phyloP scores from a whole-genome alignment of 768 basidiomycete genomes.

The Tephrocybe sp. region DNA sequence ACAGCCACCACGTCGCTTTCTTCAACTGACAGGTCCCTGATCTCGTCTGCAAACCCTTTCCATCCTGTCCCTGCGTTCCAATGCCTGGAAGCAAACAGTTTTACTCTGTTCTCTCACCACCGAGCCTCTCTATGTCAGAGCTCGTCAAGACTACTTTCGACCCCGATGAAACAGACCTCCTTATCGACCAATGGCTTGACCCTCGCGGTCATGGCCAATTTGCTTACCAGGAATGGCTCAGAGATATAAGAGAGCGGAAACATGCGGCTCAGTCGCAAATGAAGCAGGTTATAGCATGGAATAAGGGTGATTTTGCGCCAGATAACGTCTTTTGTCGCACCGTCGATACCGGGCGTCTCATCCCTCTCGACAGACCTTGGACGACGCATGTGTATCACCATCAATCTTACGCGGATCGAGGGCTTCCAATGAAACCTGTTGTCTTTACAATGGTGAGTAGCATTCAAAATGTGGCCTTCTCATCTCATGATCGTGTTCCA shows the following conservation, averaged over 20 bases:
- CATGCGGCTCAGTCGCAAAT: conserved; percentile 45
- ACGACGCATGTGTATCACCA: conserved; percentile 81
- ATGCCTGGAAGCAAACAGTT: conserved; percentile 44
- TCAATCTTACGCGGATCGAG: conserved; percentile 69
- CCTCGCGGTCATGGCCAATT: conserved; percentile 59
- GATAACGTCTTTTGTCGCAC: conserved; percentile 81
- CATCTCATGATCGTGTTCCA: conserved; percentile 9
- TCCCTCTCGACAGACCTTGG: conserved; percentile 81
- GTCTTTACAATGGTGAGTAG: conserved; percentile 72
- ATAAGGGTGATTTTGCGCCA: conserved; percentile 74
- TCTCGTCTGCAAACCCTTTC: background rate
- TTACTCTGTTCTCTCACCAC: conserved; percentile 67
- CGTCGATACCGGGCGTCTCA: conserved; percentile 73
- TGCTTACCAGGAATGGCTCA: conserved; percentile 77
- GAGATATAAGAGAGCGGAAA: conserved; percentile 62
- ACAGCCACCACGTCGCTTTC: conserved; percentile 19
- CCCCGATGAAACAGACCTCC: conserved; percentile 71
- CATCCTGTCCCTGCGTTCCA: conserved; percentile 4
- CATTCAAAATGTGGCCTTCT: conserved; percentile 1
- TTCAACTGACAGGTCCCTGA: conserved; percentile 6
- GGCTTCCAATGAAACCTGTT: conserved; percentile 75
- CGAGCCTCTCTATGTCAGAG: conserved; percentile 70
- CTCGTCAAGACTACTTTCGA: conserved; percentile 77
- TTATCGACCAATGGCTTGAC: conserved; percentile 84
- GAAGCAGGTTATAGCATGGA: conserved; percentile 54